Conservation (phyloP, 805 yeast genomes). For the Groenewaldozyma salmanticensis region DNA sequence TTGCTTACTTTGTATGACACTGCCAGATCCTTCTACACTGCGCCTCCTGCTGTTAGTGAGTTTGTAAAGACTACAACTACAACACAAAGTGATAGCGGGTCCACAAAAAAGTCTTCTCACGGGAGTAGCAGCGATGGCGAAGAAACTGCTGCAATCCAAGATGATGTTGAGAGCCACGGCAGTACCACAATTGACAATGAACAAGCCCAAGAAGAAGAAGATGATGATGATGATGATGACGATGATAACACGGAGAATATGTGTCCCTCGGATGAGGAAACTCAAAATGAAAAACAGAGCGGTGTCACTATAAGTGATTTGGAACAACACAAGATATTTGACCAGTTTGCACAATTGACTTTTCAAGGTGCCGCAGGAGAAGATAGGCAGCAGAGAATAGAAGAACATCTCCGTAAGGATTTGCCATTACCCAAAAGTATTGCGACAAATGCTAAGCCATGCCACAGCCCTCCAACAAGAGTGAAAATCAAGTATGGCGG, state of each 20-base stretch:
- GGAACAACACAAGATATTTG: neutral
- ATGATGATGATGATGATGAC: neutral
- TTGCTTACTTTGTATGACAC: neutral
- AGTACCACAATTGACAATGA: neutral
- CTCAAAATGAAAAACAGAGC: no score
- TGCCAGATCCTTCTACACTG: neutral
- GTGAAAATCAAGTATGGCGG: constrained; percentile 16
- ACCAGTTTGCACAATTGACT: neutral
- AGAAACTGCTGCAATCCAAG: neutral
- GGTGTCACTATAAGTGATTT: no score
- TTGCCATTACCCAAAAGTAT: neutral
- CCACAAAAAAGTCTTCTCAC: neutral
- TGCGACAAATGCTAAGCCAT: neutral
- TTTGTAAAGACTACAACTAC: neutral
- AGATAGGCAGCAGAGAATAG: no score
- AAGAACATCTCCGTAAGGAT: no score
- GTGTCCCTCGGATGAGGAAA: neutral
- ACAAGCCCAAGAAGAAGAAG: neutral
- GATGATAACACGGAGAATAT: neutral
- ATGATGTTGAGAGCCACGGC: no score
- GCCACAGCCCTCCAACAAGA: neutral
- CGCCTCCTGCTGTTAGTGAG: neutral
- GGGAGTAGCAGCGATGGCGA: neutral
- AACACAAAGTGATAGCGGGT: no score
- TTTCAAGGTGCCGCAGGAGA: neutral